Base-by-base conservation (phyloP, 768 basidiomycete species). In the Kwoniella europaea region DNA sequence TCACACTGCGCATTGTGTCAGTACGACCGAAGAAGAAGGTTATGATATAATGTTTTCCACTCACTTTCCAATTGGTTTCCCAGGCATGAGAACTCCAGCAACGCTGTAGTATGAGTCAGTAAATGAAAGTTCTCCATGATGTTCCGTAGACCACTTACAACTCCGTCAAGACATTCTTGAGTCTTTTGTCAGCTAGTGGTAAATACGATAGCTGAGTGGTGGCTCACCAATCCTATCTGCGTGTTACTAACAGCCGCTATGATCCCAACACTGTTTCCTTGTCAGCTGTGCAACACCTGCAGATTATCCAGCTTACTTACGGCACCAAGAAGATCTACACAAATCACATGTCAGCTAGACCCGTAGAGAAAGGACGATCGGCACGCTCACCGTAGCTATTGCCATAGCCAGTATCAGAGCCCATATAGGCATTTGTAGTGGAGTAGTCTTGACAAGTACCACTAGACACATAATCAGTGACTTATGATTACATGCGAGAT, bases 341-440 rank as follows among this genome's bases (percentile, higher is more conserved):
- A 67, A 1, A 43, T 22, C 15, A 58, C 12, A 46, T 16, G 59
- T 61, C 15, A 12, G 20, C 15, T 35, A 7, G 35, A 35, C 35
- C 35, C 35, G 35, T 35, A 35, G 5, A 35, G 7, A 35, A 35
- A 9, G 5, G 5, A 7, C 35, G 24, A 1, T 50, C 27, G 46
- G 27, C 50, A 53, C 20, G 69, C 77, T 67, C 53, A 79, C 75
- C 10, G 80, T 68, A n/a, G 80, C 80, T 15, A 84, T 79, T 0
- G 73, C 76, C 20, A 84, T 76, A 1, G 83, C 76, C 24, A 84
- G 57, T 0, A 80, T 55, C 24, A 84, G 60, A 6, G 79, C 77
- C 84, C 84, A 84, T 10, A 84, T 74, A 0, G 83, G 83, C 69
- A 82, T 84, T 69, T 84, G 82, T 27, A 82, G 71, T 12, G 82